Percentiles rank a stretch among this genome's conserved stretches.
These are phyloP conservation scores for Mortierella sp. DNA, from an alignment of 371 early-diverging fungal genomes.

Conservation along the genomic window DNA sequence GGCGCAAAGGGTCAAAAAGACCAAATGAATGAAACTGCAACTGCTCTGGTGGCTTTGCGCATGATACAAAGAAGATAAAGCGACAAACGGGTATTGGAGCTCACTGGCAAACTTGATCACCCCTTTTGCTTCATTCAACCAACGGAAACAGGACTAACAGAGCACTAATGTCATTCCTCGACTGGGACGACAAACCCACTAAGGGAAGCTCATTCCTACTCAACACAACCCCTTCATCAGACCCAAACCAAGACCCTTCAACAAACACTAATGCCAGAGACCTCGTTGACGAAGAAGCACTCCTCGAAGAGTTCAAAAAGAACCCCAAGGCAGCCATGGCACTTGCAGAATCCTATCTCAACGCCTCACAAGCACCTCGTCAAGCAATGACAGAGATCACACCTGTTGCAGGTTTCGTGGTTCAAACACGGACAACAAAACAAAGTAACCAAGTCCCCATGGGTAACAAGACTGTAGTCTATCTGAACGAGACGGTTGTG, in stretches of 20 bases:
- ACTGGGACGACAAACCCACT: slow-evolving; percentile 14
- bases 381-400: slow-evolving; percentile 47
- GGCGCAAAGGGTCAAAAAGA: background rate
- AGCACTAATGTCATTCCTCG: slow-evolving; percentile 34
- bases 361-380: slow-evolving; percentile 38
- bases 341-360: slow-evolving; percentile 34
- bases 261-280: slow-evolving; percentile 18
- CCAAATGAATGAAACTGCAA: background rate
- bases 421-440: slow-evolving; percentile 66
- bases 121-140: background rate
- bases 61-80: background rate
- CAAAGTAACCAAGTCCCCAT: slow-evolving; percentile 27
- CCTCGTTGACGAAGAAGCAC: slow-evolving; percentile 38
- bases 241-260: background rate
- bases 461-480: slow-evolving; percentile 41
- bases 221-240: background rate
- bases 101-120: background rate
- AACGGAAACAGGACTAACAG: background rate
- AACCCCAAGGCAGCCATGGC: slow-evolving; percentile 45
- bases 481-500: slow-evolving; percentile 62
- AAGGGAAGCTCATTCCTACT: slow-evolving; percentile 27
- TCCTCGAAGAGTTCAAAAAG: slow-evolving; percentile 36
- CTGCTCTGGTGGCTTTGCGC: slow-evolving; percentile 10
- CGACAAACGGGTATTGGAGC: no score
- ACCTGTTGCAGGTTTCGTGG: slow-evolving; percentile 75